Conservation (phyloP, 345 rosid genomes). For the Eucalyptus regnans region DNA sequence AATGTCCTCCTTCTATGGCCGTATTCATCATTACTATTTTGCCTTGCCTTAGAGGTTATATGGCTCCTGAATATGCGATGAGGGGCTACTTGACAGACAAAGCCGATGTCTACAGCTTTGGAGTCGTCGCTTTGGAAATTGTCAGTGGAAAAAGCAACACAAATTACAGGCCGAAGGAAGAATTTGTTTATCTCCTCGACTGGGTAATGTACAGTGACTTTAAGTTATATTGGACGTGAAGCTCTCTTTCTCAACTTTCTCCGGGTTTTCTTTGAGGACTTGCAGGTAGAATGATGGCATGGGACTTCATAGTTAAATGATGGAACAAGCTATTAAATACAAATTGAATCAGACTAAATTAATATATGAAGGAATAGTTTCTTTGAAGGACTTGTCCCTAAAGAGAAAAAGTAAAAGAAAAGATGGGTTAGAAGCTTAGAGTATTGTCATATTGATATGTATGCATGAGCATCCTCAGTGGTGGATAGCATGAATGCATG, state of each 20-base stretch:
- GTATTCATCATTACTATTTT: neutral
- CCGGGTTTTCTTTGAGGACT: neutral
- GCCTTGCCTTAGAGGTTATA: constrained; percentile 56
- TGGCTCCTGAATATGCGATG: constrained; percentile 99
- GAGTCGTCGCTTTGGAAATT: constrained; percentile 67
- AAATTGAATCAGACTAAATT: neutral
- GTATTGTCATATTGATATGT: neutral
- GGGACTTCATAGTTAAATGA: neutral
- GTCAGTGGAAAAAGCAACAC: constrained; percentile 95
- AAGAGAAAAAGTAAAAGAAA: neutral
- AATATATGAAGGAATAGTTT: neutral
- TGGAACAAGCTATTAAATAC: neutral
- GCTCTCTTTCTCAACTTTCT: neutral
- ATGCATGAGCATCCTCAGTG: neutral
- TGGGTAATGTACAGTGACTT: constrained; percentile 27
- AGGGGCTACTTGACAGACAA: constrained; percentile 96
- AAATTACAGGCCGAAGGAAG: constrained; percentile 89
- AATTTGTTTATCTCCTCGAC: constrained; percentile 90
- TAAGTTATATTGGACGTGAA: neutral
- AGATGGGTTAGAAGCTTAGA: neutral
- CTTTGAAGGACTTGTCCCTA: neutral
- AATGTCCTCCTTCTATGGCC: neutral
- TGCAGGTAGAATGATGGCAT: neutral
- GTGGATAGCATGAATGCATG: neutral
- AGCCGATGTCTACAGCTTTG: constrained; percentile 91